Percentiles rank a stretch among this genome's conserved stretches.
Evolutionary conservation across 495 filamentous ascomycete species (phyloP).

Genomic region (Podospora anserina): DNA sequence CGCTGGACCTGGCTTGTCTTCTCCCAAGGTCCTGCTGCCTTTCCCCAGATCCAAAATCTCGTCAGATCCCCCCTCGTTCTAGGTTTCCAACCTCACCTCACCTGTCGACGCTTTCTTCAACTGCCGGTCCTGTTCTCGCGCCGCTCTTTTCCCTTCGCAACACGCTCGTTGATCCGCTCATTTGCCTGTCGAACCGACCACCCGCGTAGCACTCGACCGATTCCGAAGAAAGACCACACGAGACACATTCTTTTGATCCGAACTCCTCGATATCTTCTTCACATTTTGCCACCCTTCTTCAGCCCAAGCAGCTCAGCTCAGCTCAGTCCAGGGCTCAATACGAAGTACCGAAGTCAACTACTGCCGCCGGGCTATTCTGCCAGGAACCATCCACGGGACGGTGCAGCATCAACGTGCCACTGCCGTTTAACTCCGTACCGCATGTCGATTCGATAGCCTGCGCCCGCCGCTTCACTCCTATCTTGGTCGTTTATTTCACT

Average conservation of each 20-base stretch:
- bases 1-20: conserved; percentile 15
- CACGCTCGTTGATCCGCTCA: conserved; percentile 17
- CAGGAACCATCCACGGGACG: conserved; percentile 22
- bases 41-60: conserved; percentile 33
- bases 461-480: not conserved
- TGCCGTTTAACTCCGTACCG: not conserved
- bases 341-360: not conserved
- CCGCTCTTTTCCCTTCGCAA: conserved; percentile 18
- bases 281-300: too few species aligned
- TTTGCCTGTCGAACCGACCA: conserved; percentile 10
- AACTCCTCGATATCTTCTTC: too few species aligned
- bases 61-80: conserved; percentile 14
- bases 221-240: not conserved
- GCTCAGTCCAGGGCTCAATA: not conserved
- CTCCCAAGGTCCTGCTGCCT: conserved; percentile 12
- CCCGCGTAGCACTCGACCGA: not conserved
- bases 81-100: not conserved
- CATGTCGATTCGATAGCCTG: conserved; percentile 3
- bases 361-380: conserved; percentile 17
- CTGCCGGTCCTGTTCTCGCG: not conserved
- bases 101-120: not conserved
- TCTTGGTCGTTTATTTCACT: not conserved
- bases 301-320: not conserved
- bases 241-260: too few species aligned
- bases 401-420: conserved; percentile 26